Base-by-base conservation (phyloP, 176 grass and related monocot genomes). In the bread wheat (Triticum aestivum) region DNA sequence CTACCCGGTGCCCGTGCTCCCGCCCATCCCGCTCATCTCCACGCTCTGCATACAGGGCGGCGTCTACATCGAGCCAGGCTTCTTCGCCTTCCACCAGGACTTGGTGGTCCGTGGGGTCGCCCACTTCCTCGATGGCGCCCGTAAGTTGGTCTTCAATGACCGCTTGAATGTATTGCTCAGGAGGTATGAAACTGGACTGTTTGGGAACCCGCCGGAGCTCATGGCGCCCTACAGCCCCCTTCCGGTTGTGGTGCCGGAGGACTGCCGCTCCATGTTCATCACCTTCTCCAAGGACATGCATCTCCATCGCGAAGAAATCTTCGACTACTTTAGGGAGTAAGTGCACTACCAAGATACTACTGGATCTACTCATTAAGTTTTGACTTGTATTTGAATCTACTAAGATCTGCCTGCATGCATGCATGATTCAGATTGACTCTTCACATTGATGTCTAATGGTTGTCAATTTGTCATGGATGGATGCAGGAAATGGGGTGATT, bases 251-350 rank as follows among this genome's bases (percentile, higher is more conserved):
- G 69, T 87, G 42, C 21, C 79, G 0, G 92, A 88, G 49, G 49
- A 52, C 13, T 52, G 49, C 49, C 49, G 49, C 14, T 52, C 49
- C 49, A 52, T 52, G 49, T 54, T 54, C 51, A 54, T 54, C 11
- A 94, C 92, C 24, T 92, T 94, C 62, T 87, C 90, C 44, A 47
- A 47, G 44, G 44, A 47, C 44, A 47, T 47, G 44, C 44, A 47
- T 12, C 35, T 94, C 1, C 68, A 34, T 2, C 77, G 88, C 24
- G 88, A 89, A 6, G 88, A 94, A 32, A 92, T 97, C n/a, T 82
- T 76, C 8, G 74, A 87, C 34, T 87, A 97, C 73, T 97, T 94
- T 65, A 94, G 49, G 10, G 49, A 90, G 94, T 94, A 83, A 73
- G 51, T 54, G 51, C 5, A 54, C 51, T 54, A 54, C 47, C 0